phyloP scores from a whole-genome alignment of 2,329 filamentous ascomycete genomes.

The Aspergillus puulaauensis region DNA sequence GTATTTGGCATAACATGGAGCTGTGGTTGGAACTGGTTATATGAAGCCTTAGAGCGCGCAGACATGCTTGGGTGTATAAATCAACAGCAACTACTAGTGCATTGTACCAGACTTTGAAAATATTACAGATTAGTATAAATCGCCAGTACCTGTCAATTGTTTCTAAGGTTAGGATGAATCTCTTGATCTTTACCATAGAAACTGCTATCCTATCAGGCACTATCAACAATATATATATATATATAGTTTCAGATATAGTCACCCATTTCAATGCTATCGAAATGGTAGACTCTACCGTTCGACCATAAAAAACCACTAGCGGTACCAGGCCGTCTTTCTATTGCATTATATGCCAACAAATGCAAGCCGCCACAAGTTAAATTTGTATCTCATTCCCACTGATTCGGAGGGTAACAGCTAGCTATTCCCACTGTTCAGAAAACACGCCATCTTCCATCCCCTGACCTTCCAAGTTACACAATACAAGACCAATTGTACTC shows the following conservation, averaged over 20 bases:
- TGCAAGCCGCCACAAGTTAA: background rate
- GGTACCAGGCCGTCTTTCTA: too few relatives aligned
- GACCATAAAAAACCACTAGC: too few relatives aligned
- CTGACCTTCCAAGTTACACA: too few relatives aligned
- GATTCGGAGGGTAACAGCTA: background rate
- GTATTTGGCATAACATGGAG: constrained; percentile 5
- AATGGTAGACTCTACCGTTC: too few relatives aligned
- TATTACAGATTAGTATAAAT: too few relatives aligned
- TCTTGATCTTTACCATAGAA: background rate
- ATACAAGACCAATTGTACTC: background rate
- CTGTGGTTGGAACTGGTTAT: background rate
- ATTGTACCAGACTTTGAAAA: background rate
- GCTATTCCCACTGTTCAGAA: too few relatives aligned
- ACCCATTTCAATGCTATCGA: background rate
- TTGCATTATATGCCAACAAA: too few relatives aligned
- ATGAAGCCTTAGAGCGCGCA: constrained; percentile 1
- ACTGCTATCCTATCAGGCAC: background rate
- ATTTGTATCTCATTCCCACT: background rate
- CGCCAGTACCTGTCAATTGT: background rate
- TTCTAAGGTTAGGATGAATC: background rate
- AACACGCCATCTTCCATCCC: too few relatives aligned
- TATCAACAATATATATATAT: background rate
- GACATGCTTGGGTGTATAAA: constrained; percentile 1
- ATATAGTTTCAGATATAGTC: background rate
- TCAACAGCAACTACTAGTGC: background rate